Evolutionary conservation across 176 grass and related monocot genomes (phyloP), one percentile per base, ranked within the genome.

Genomic region (Themeda triandra): DNA sequence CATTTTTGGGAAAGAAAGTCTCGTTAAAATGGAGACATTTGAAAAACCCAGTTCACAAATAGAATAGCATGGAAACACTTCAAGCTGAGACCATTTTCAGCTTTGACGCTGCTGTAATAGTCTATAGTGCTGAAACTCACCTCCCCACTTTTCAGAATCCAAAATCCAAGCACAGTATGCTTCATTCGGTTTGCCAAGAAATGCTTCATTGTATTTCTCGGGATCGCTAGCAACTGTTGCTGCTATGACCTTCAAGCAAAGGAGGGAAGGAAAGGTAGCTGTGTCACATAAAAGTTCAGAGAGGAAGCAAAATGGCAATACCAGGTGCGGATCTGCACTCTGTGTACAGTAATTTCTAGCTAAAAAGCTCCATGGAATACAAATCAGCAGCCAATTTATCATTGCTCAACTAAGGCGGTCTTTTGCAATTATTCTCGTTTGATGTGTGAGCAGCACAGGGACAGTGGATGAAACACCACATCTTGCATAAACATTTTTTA

Each of bases 111-210:
- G 3, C 4, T 75, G 18, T 58, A 44, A 6, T 30, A 27, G 10
- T 54, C 21, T 83, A 76, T 79, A 69, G 42, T 42, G n/a, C 71
- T 82, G 69, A 77, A 46, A 84, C 83, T 86, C 85, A 98, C 96
- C 96, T 89, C 96, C 96, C 96, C 96, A 99, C 76, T 92, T 99
- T 62, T 96, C 93, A 86, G 93, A 78, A 56, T 99, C 85, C 84
- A 94, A 78, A 88, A 99, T 99, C 96, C 96, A 99, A 84, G 87
- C 86, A 89, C 96, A 99, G 73, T 96, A 99, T 0, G 89, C 93
- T 84, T 92, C 91, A 88, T 99, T 99, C 58, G 89, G 58, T 87
- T 99, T 99, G 48, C 93, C 96, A 58, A 99, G 90, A 96, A 98
- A 99, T 69, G 82, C 93, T 94, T 99, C 91, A 45, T 84, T 96